These are phyloP conservation scores for Stachybotrys echinatus DNA, from an alignment of 2,329 filamentous ascomycete genomes.

Conservation along the genomic window DNA sequence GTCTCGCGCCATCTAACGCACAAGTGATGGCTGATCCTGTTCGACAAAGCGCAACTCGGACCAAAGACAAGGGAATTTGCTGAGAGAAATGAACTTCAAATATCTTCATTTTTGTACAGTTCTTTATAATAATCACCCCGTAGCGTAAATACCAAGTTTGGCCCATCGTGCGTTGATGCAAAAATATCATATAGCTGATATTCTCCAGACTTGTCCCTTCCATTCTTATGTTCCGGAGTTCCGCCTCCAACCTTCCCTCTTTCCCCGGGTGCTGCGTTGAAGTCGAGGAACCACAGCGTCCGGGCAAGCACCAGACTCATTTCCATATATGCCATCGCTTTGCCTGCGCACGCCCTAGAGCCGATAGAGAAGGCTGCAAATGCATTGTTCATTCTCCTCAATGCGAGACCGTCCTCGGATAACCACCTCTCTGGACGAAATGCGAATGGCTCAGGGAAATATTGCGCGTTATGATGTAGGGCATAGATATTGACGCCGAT, in stretches of 20 bases:
- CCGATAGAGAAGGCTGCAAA: slow-evolving; percentile 5
- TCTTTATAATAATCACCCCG: too few species aligned
- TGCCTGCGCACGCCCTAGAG: slow-evolving; percentile 3
- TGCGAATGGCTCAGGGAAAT: slow-evolving; percentile 1
- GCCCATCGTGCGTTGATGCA: not conserved
- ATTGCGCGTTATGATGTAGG: slow-evolving; percentile 1
- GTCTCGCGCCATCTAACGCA: too few species aligned
- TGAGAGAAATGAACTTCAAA: too few species aligned
- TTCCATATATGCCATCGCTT: slow-evolving; percentile 6
- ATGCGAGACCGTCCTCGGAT: not conserved
- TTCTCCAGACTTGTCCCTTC: not conserved
- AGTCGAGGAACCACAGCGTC: slow-evolving; percentile 4
- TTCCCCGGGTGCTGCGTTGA: not conserved
- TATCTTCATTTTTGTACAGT: too few species aligned
- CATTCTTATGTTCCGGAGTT: not conserved
- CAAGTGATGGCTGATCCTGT: too few species aligned
- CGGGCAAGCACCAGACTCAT: slow-evolving; percentile 2
- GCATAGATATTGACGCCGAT: slow-evolving; percentile 1
- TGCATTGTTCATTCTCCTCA: not conserved
- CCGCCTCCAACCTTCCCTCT: not conserved
- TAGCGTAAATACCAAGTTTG: not conserved
- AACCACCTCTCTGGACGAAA: slow-evolving; percentile 5
- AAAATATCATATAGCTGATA: not conserved
- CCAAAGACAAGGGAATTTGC: too few species aligned
- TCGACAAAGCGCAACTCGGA: too few species aligned